Base-by-base conservation (phyloP, 2,329 filamentous ascomycete species). In the Pezicula radicicola region DNA sequence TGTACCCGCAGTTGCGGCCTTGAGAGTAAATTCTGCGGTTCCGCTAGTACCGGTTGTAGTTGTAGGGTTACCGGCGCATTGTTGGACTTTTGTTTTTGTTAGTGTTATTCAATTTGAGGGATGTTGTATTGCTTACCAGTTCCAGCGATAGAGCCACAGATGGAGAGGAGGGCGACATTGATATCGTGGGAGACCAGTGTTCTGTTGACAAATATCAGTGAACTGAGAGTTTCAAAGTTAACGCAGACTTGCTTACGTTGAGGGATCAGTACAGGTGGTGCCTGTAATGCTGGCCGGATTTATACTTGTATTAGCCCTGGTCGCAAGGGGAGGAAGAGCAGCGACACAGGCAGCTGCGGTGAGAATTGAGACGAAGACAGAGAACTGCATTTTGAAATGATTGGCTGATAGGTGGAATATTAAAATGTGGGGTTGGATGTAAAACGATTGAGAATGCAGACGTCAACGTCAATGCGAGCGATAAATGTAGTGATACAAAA, bases 81-180 rank as follows among this genome's bases (percentile, higher is more conserved):
- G 42, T 45, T 45, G 42, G 19, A 45, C 42, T 45, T 15, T 18
- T 19, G n/a, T 2, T 19, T 42, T 2, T 42, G 39, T 42, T 18
- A 42, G 39, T 21, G 5, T 19, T 18, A 19, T 12, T 42, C 18
- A 18, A 10, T 6, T 21, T 8, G 16, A 6, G 35, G 35, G 6
- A 16, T n/a, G 35, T 13, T 16, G 16, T 3, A 43, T 21, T 4
- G 28, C 42, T n/a, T 27, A 45, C 42, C 73, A 12, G 67, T 58
- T 15, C 74, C 75, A 0, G 75, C 70, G 53, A 79, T 79, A 51
- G 66, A 73, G 47, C 75, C 72, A 66, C 77, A 80, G 66, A 78
- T 78, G 49, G 63, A 65, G 12, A 79, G 70, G 57, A 77, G 66
- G 7, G 75, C 75, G 12, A 75, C 74, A 54, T 73, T 72, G 39